Conservation (phyloP, 73 alveolate genomes). For the Paramecium pentaurelia region DNA sequence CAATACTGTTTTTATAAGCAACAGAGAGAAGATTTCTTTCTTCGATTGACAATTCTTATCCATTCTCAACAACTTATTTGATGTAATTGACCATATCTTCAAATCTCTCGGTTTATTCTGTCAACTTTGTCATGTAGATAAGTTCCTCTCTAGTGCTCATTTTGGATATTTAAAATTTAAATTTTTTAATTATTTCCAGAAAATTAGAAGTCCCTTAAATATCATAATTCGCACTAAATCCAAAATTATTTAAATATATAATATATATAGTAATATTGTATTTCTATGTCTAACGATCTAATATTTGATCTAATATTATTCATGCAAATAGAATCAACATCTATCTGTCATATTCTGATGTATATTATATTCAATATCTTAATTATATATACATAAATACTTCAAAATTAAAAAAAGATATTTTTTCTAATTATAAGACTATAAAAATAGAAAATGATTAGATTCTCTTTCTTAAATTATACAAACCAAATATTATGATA, state of each 20-base stretch:
- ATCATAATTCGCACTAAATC: constrained; percentile 3
- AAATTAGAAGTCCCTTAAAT: not conserved
- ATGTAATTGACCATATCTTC: constrained; percentile 78
- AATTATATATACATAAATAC: not conserved
- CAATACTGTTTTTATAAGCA: constrained; percentile 80
- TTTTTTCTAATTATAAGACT: not conserved
- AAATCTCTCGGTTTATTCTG: constrained; percentile 81
- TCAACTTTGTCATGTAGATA: constrained; percentile 75
- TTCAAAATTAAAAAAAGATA: not conserved
- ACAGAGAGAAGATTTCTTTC: constrained; percentile 82
- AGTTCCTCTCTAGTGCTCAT: constrained; percentile 66
- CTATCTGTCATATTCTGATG: not conserved
- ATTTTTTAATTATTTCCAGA: constrained; percentile 7
- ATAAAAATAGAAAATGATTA: too few relatives aligned
- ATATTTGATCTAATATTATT: not conserved
- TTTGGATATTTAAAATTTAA: constrained; percentile 32
- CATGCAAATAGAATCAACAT: not conserved
- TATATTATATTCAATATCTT: too few relatives aligned
- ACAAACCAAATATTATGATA: too few relatives aligned
- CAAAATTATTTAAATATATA: not conserved
- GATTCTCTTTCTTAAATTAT: not conserved
- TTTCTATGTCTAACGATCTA: not conserved
- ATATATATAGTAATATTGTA: not conserved
- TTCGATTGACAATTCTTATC: constrained; percentile 74
- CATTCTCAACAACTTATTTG: constrained; percentile 69